Conservation (phyloP, 441 rosid genomes). For the Pelargonium cotyledonis region DNA sequence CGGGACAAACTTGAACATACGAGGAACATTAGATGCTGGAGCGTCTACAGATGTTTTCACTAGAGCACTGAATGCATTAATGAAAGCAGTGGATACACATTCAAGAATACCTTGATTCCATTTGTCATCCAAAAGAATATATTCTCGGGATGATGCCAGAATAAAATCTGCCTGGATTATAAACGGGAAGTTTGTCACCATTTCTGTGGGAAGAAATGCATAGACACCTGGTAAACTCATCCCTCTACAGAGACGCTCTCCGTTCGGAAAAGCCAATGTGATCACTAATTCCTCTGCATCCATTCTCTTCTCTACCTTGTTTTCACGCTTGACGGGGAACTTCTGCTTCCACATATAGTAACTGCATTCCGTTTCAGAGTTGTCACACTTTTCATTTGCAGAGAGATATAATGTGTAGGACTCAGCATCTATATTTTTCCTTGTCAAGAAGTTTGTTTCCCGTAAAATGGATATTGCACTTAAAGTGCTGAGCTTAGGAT, state of each 20-base stretch:
- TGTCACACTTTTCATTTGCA: constrained; percentile 23
- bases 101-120: constrained; percentile 79
- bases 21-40: constrained; percentile 44
- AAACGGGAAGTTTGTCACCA: constrained; percentile 69
- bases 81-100: constrained; percentile 50
- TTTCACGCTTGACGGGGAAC: constrained; percentile 50
- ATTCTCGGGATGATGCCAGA: constrained; percentile 59
- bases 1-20: constrained; percentile 54
- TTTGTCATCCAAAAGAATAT: constrained; percentile 44
- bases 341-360: constrained; percentile 70
- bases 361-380: constrained; percentile 30
- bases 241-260: constrained; percentile 47
- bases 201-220: constrained; percentile 74
- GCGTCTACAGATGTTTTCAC: constrained; percentile 45
- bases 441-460: constrained; percentile 39
- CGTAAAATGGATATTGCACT: constrained; percentile 48
- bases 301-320: constrained; percentile 52
- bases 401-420: constrained; percentile 57
- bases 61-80: constrained; percentile 47
- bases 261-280: constrained; percentile 68
- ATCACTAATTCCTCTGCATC: constrained; percentile 61
- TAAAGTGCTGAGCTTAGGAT: constrained; percentile 35
- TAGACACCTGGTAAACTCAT: constrained; percentile 50
- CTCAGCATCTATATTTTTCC: constrained; percentile 68
- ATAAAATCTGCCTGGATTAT: constrained; percentile 68